Evolutionary conservation across 2,329 filamentous ascomycete species (phyloP).

Genomic region (Canariomyces notabilis): DNA sequence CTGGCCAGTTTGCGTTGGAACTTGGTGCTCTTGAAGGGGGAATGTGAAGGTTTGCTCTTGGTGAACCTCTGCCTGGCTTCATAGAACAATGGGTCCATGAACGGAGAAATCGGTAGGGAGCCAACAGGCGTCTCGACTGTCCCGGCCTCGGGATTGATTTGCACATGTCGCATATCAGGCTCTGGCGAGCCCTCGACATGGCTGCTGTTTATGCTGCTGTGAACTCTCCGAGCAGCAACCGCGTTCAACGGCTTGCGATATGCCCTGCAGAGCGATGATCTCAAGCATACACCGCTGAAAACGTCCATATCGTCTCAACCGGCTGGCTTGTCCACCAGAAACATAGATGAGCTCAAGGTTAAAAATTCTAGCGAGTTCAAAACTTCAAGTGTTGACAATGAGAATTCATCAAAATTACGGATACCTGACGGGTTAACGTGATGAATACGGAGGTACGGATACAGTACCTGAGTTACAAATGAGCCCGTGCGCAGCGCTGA

Average conservation of each 20-base stretch:
- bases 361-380: background rate
- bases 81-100: slow-evolving; percentile 49
- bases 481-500: background rate
- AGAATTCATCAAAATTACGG: background rate
- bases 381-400: background rate
- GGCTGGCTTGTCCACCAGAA: background rate
- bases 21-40: slow-evolving; percentile 22
- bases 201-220: slow-evolving; percentile 21
- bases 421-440: no score
- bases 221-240: background rate
- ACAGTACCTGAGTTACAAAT: no score
- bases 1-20: slow-evolving; percentile 55
- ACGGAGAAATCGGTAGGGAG: slow-evolving; percentile 47
- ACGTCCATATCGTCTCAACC: background rate
- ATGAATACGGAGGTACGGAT: no score
- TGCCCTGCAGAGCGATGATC: background rate
- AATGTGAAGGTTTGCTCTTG: slow-evolving; percentile 32
- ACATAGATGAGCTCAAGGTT: background rate
- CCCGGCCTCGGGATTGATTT: slow-evolving; percentile 37
- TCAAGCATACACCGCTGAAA: background rate
- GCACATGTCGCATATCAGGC: background rate
- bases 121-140: slow-evolving; percentile 43
- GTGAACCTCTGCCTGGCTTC: slow-evolving; percentile 40
- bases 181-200: background rate
- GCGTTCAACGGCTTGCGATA: background rate